These are phyloP conservation scores for Melampsora americana DNA, from an alignment of 1,284 basidiomycete genomes.

Conservation along the genomic window DNA sequence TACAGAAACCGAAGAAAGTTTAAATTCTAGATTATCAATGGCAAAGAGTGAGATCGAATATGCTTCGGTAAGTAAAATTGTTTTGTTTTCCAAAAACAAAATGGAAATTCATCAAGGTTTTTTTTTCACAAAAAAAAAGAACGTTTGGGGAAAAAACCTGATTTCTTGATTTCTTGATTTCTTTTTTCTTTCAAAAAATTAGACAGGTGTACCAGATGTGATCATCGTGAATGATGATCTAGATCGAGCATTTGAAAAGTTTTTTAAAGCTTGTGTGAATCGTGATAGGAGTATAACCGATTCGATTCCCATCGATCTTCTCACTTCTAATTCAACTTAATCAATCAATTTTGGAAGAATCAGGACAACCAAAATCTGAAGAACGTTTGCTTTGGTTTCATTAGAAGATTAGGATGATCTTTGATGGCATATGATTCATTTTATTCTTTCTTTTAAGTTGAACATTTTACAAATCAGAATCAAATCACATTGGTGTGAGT, in stretches of 20 bases:
- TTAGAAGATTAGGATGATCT: too few species aligned
- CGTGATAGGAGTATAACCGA: background rate
- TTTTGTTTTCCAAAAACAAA: too few species aligned
- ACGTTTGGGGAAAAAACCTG: background rate
- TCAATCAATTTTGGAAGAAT: background rate
- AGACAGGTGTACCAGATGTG: conserved; percentile 71
- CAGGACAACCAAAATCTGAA: too few species aligned
- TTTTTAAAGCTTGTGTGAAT: conserved; percentile 57
- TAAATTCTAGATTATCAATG: conserved; percentile 72
- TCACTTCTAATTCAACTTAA: conserved; percentile 15
- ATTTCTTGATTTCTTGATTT: background rate
- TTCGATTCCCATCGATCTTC: background rate
- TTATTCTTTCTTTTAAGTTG: too few species aligned
- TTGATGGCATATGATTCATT: too few species aligned
- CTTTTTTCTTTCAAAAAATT: background rate
- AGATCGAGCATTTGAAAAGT: conserved; percentile 69
- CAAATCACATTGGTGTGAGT: too few species aligned
- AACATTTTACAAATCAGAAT: too few species aligned
- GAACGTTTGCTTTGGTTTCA: too few species aligned
- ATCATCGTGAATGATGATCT: conserved; percentile 90
- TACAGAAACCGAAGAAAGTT: conserved; percentile 74
- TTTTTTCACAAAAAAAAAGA: too few species aligned
- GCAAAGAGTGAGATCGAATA: conserved; percentile 81
- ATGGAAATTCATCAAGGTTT: too few species aligned
- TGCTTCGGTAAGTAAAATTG: conserved; percentile 59